Conservation (phyloP, 495 filamentous ascomycete species). For the Bacidia rubella region DNA sequence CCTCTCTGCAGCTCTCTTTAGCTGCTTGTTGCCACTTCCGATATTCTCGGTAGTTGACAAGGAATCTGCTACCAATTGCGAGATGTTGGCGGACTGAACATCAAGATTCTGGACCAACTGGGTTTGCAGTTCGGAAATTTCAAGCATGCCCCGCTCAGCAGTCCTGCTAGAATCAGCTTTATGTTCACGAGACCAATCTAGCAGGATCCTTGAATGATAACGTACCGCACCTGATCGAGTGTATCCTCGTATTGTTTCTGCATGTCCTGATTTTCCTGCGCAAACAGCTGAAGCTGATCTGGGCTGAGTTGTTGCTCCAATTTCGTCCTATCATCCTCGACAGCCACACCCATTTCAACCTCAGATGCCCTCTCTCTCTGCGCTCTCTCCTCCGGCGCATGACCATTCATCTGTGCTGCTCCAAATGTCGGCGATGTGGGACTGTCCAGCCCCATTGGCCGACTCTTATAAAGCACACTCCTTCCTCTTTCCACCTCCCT, state of each 20-base stretch:
- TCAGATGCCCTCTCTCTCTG: neutral
- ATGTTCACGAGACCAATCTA: neutral
- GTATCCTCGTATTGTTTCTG: conserved; percentile 82
- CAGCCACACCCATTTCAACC: neutral
- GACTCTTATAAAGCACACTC: conserved; percentile 64
- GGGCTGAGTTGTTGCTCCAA: conserved; percentile 52
- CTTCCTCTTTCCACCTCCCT: conserved; percentile 80
- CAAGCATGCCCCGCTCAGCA: conserved; percentile 78
- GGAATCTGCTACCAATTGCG: conserved; percentile 77
- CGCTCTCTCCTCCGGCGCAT: neutral
- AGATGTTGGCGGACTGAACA: conserved; percentile 73
- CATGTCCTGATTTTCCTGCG: conserved; percentile 85
- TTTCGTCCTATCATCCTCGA: conserved; percentile 29
- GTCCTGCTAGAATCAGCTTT: too few species aligned
- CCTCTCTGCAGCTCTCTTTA: conserved; percentile 71
- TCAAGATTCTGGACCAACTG: conserved; percentile 74
- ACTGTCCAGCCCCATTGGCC: conserved; percentile 19
- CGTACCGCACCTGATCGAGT: conserved; percentile 81
- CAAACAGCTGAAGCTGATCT: conserved; percentile 86
- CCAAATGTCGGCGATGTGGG: conserved; percentile 3
- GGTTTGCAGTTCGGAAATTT: conserved; percentile 86
- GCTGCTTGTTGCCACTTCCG: conserved; percentile 74
- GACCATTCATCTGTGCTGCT: neutral
- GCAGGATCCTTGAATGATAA: too few species aligned
- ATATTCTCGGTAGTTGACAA: conserved; percentile 71